Conservation (phyloP, 2,329 filamentous ascomycete species). For the Colletotrichum godetiae region DNA sequence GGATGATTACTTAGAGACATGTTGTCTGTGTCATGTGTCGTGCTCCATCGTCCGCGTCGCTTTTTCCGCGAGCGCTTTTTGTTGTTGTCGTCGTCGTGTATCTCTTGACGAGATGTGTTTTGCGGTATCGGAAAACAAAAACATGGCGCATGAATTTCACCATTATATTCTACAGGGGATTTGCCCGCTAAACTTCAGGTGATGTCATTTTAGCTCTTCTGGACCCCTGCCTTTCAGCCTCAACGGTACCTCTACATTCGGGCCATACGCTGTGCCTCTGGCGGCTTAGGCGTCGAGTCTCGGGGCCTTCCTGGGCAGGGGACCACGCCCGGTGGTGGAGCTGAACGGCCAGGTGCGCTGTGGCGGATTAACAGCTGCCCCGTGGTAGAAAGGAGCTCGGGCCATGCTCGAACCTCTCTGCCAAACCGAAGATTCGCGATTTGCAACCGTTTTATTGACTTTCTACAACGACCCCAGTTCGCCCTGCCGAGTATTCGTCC, state of each 20-base stretch:
- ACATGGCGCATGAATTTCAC: constrained; percentile 15
- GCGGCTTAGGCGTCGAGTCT: neutral
- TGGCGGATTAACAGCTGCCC: constrained; percentile 35
- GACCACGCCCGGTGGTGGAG: neutral
- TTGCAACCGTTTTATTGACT: constrained; percentile 23
- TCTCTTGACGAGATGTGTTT: neutral
- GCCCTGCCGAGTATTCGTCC: constrained; percentile 22
- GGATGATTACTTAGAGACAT: constrained; percentile 74
- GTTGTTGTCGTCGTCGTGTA: neutral
- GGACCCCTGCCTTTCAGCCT: constrained; percentile 30
- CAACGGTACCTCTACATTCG: neutral
- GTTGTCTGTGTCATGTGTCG: constrained; percentile 33
- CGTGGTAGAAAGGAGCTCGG: constrained; percentile 39
- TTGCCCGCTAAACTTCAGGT: constrained; percentile 21
- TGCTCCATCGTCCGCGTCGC: constrained; percentile 19
- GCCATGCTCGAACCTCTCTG: constrained; percentile 32
- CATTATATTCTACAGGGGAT: constrained; percentile 19
- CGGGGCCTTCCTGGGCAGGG: neutral
- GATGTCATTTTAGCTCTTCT: constrained; percentile 28
- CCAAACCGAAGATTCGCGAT: constrained; percentile 28
- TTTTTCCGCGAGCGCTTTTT: neutral
- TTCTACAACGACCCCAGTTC: constrained; percentile 17
- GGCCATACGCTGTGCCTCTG: neutral
- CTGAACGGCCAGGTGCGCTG: neutral
- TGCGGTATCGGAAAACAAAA: constrained; percentile 12